Evolutionary conservation across 768 basidiomycete species (phyloP).

Genomic region (Boletus speciosus): DNA sequence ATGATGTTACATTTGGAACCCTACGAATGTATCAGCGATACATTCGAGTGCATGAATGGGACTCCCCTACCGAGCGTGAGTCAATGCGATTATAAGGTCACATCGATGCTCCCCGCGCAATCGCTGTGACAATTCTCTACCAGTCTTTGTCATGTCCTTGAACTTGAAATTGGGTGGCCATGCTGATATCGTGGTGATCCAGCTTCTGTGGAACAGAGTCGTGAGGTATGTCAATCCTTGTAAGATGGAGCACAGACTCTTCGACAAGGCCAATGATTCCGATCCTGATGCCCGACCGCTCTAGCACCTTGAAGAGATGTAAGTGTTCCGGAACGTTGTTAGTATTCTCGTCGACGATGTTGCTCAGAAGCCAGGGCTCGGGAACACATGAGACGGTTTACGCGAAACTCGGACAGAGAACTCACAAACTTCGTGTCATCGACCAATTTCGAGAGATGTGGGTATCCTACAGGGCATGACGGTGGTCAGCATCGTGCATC

Average conservation of each 20-base stretch:
- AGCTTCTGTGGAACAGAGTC: conserved; percentile 52
- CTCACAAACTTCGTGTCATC: conserved; percentile 71
- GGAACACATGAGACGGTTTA: background rate
- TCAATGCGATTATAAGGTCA: conserved; percentile 82
- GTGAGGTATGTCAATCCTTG: background rate
- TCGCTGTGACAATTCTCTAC: conserved; percentile 63
- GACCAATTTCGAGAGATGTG: conserved; percentile 63
- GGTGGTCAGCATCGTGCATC: background rate
- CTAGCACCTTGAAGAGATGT: conserved; percentile 60
- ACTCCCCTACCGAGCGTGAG: conserved; percentile 64
- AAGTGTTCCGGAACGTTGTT: conserved; percentile 58
- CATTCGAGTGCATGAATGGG: background rate
- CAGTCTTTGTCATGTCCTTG: conserved; percentile 70
- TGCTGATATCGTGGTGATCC: conserved; percentile 83
- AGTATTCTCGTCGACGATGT: conserved; percentile 72
- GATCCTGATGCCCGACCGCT: conserved; percentile 65
- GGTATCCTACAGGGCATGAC: conserved; percentile 45
- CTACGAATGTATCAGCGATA: conserved; percentile 15
- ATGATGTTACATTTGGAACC: conserved; percentile 27
- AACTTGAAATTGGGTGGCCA: conserved; percentile 83
- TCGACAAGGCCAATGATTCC: conserved; percentile 89
- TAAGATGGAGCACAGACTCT: conserved; percentile 44
- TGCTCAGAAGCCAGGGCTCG: conserved; percentile 88
- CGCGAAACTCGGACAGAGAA: background rate
- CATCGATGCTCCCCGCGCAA: conserved; percentile 72